phyloP scores from a whole-genome alignment of 192 early-diverging fungal species.

The Entomortierella parvispora region DNA sequence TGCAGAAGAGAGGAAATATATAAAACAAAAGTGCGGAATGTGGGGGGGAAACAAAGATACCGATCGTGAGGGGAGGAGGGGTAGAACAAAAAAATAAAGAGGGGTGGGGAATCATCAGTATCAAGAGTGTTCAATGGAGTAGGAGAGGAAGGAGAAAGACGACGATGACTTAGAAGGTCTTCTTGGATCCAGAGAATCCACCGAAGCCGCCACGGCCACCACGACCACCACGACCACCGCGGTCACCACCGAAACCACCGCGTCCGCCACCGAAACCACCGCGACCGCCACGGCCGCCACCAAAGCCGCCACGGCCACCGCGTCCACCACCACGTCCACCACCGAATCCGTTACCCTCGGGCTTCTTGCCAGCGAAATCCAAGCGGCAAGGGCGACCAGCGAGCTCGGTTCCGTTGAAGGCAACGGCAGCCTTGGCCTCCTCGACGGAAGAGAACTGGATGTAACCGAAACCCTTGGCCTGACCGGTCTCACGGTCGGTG shows the following conservation, averaged over 20 bases:
- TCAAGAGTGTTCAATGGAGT: background rate
- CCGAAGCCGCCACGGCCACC: conserved; percentile 64
- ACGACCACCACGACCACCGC: conserved; percentile 58
- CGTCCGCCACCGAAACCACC: conserved; percentile 64
- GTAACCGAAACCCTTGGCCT: conserved; percentile 88
- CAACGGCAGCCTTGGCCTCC: conserved; percentile 75
- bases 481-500: conserved; percentile 76
- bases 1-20: conserved; percentile 12
- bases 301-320: conserved; percentile 22
- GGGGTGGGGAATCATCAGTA: conserved; percentile 30
- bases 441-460: conserved; percentile 78
- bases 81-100: conserved; percentile 3
- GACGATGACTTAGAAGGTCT: conserved; percentile 30
- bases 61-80: background rate
- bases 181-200: conserved; percentile 33
- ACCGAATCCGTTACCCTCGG: conserved; percentile 31
- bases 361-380: conserved; percentile 73
- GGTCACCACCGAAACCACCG: conserved; percentile 61
- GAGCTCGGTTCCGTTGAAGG: conserved; percentile 78
- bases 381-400: conserved; percentile 84
- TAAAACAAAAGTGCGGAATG: conserved; percentile 22
- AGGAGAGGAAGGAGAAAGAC: background rate
- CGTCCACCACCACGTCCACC: conserved; percentile 56
- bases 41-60: background rate
- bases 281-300: conserved; percentile 52